Evolutionary conservation across 73 alveolate species (phyloP).

Genomic region (Paramecium sonneborni): DNA sequence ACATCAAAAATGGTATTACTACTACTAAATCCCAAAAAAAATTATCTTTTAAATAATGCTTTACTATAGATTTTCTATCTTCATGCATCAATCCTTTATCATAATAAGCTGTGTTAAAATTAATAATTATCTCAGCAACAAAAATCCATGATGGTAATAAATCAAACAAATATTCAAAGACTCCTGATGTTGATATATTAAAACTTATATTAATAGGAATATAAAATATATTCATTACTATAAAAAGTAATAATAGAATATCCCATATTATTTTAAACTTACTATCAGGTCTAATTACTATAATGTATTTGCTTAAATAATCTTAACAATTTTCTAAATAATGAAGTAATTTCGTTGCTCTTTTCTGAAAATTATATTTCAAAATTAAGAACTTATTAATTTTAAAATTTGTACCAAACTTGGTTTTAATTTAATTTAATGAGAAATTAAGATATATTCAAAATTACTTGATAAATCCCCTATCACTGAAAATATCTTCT

Average conservation of each 20-base stretch:
- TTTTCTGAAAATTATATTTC: neutral
- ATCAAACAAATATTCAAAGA: slow-evolving; percentile 21
- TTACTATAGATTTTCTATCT: slow-evolving; percentile 64
- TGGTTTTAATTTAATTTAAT: slow-evolving; percentile 33
- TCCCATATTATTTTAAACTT: slow-evolving; percentile 31
- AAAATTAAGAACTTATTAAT: neutral
- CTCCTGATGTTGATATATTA: neutral
- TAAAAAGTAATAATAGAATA: neutral
- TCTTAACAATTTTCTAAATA: neutral
- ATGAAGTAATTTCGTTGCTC: neutral
- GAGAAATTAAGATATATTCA: neutral
- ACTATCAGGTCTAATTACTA: slow-evolving; percentile 24
- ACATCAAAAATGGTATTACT: slow-evolving; percentile 62
- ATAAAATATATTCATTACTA: slow-evolving; percentile 18
- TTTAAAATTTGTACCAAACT: neutral
- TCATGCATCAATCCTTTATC: slow-evolving; percentile 71
- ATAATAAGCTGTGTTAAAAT: slow-evolving; percentile 75
- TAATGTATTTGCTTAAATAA: neutral
- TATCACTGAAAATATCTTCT: neutral
- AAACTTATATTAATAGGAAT: slow-evolving; percentile 23
- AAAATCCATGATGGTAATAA: slow-evolving; percentile 55
- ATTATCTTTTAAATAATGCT: slow-evolving; percentile 66
- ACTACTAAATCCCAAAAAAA: slow-evolving; percentile 69
- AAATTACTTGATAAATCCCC: slow-evolving; percentile 40
- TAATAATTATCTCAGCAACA: slow-evolving; percentile 61